Evolutionary conservation across 1,139 yeast genomes (phyloP), one percentile per base, ranked within the genome.

Genomic region (Scheffersomyces titani): DNA sequence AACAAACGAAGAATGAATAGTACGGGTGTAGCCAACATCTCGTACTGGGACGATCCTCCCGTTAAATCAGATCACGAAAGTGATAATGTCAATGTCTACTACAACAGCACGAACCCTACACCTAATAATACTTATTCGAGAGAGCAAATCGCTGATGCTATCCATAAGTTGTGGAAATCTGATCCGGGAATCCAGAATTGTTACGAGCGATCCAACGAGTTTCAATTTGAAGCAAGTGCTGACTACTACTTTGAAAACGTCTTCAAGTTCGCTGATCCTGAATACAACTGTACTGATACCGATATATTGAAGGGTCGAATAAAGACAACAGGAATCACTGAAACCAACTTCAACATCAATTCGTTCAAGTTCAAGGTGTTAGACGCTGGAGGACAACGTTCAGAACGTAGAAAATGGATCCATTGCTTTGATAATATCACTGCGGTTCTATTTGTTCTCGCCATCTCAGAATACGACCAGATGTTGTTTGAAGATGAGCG

Each of bases 321-420:
- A 66, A 94, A 93, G 74, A 94, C 99, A 7, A 92, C 98, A 0
- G 99, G 99, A 0, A 92, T 94, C 52, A 90, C 97, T 1, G 97
- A 94, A 69, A 90, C 97, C 6, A 83, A 82, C 56, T 93, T 96
- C 72, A 80, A 81, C 58, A 86, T 93, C 59, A 82, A 89, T 63
- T 78, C 88, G 11, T 80, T 85, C 56, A 86, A 81, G 59, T 87
- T 93, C 67, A 87, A 86, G 65, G 91, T 96, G 52, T 78, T 92
- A 56, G 99, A 94, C 76, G 98, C 97, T 5, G 99, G 99, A 52
- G 99, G 99, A 1, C 99, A 94, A 74, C 80, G 99, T 57, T 86
- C 93, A 49, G 99, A 94, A 73, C 83, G 99, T 57, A 87, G 88
- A 63, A 94, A 94, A 70, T 94, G 99, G 99, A 90, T 94, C 59